Conservation (phyloP, 345 rosid species). For the Turritis glabra region DNA sequence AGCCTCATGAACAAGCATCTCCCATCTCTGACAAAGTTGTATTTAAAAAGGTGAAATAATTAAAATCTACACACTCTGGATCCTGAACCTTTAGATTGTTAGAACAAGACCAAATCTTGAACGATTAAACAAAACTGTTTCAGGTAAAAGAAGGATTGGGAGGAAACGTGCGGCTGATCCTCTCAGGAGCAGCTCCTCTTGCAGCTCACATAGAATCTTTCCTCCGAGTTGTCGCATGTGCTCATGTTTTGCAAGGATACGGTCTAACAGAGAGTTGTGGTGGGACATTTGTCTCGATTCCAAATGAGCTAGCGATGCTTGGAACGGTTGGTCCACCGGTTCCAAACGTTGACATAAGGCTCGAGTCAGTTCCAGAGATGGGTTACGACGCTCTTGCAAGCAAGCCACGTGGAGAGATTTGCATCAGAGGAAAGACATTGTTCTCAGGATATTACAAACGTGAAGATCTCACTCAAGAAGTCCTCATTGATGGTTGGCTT, state of each 20-base stretch:
- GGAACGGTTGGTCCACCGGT: constrained; percentile 98
- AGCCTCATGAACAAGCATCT: constrained; percentile 65
- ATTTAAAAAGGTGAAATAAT: constrained; percentile 65
- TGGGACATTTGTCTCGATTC: constrained; percentile 87
- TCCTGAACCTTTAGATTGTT: neutral
- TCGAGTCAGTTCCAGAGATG: constrained; percentile 98
- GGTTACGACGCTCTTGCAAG: constrained; percentile 86
- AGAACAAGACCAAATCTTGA: neutral
- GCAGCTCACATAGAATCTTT: constrained; percentile 81
- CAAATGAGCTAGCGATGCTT: constrained; percentile 73
- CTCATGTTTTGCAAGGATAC: constrained; percentile 97
- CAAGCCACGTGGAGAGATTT: constrained; percentile 85
- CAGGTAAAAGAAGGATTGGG: constrained; percentile 95
- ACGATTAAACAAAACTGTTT: neutral
- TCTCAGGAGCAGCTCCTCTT: constrained; percentile 97
- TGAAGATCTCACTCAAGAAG: constrained; percentile 86
- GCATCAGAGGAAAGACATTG: constrained; percentile 70
- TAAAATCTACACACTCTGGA: neutral
- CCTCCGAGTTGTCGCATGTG: constrained; percentile 93
- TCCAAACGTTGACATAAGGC: constrained; percentile 86
- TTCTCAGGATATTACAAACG: constrained; percentile 93
- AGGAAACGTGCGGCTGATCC: constrained; percentile 83
- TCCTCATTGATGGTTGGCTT: constrained; percentile 88
- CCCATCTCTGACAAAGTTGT: constrained; percentile 86
- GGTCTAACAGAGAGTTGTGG: constrained; percentile 98